phyloP scores from a whole-genome alignment of 495 filamentous ascomycete genomes.

The Xylaria palmicola region DNA sequence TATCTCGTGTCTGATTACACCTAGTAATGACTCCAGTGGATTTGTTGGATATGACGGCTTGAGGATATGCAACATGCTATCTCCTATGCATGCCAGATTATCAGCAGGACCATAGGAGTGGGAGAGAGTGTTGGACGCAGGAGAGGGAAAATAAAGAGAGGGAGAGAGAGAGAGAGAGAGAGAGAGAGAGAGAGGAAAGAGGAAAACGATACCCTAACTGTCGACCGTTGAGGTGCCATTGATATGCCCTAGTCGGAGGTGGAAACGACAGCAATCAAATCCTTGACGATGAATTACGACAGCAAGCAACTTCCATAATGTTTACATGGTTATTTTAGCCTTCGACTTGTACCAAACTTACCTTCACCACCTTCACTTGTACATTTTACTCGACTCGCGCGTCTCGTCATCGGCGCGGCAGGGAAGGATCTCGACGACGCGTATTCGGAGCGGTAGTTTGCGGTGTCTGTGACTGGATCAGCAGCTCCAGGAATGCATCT shows the following conservation, averaged over 20 bases:
- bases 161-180: not conserved
- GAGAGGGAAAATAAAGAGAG: not conserved
- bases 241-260: constrained; percentile 14
- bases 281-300: constrained; percentile 18
- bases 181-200: not conserved
- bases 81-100: not conserved
- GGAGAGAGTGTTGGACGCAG: constrained; percentile 1
- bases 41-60: constrained; percentile 15
- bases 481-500: not conserved
- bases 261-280: constrained; percentile 20
- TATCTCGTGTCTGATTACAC: not conserved
- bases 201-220: constrained; percentile 11
- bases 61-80: not conserved
- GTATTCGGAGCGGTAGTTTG: not conserved
- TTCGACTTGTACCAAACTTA: constrained; percentile 24
- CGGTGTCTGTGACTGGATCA: constrained; percentile 10
- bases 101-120: not conserved
- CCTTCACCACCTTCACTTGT: constrained; percentile 23
- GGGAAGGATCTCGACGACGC: constrained; percentile 13
- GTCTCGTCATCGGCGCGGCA: constrained; percentile 29
- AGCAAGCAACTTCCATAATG: constrained; percentile 29
- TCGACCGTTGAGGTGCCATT: constrained; percentile 13
- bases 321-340: constrained; percentile 32
- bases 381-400: constrained; percentile 27
- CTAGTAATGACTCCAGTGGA: not conserved